Evolutionary conservation across 257 asterid genomes (phyloP).

Genomic region (Henckelia pumila): DNA sequence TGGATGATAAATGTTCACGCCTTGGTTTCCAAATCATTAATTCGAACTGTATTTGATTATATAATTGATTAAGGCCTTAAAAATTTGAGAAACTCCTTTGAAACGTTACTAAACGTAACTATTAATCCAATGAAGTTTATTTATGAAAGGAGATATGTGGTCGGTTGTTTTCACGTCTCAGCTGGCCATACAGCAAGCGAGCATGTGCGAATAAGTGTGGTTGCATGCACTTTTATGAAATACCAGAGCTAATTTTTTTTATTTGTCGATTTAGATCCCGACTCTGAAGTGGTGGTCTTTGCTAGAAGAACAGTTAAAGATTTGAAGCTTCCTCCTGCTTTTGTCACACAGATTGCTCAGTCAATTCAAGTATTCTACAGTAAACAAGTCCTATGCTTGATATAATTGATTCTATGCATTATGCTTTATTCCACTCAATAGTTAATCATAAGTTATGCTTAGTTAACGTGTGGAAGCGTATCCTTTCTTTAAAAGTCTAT

Average conservation of each 20-base stretch:
- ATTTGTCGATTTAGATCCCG: slow-evolving; percentile 61
- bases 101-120: neutral
- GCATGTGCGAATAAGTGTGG: neutral
- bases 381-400: slow-evolving; percentile 13
- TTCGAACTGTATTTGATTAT: neutral
- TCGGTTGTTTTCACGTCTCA: slow-evolving; percentile 3
- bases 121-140: slow-evolving; percentile 2
- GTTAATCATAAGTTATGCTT: neutral
- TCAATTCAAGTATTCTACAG: slow-evolving; percentile 68
- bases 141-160: slow-evolving; percentile 6
- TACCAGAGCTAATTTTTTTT: slow-evolving; percentile 13
- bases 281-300: slow-evolving; percentile 78
- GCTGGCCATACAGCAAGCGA: neutral
- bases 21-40: neutral
- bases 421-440: no score
- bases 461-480: neutral
- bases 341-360: slow-evolving; percentile 87
- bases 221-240: slow-evolving; percentile 16
- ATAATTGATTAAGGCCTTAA: neutral
- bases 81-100: neutral
- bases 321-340: slow-evolving; percentile 90
- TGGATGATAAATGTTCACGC: slow-evolving; percentile 5
- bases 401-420: no score
- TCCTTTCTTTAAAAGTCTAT: neutral
- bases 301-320: slow-evolving; percentile 93